phyloP scores from a whole-genome alignment of 1,284 basidiomycete genomes.

The Macrocystidia cucumis region DNA sequence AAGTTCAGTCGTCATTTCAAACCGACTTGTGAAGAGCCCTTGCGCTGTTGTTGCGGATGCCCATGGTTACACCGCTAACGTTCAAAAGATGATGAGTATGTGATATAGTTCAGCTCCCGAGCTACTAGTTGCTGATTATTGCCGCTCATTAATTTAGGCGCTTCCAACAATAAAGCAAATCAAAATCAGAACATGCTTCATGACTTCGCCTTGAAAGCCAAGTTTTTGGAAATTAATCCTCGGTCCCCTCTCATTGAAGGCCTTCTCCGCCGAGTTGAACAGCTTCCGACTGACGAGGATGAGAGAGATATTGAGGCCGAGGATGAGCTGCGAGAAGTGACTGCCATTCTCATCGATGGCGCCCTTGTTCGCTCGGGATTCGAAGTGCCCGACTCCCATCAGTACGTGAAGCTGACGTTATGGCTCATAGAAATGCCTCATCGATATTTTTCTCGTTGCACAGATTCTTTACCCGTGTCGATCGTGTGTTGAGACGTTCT shows the following conservation, averaged over 20 bases:
- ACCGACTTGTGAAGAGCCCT: constrained; percentile 86
- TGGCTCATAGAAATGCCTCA: constrained; percentile 3
- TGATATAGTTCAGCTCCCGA: no score
- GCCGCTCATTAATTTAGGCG: constrained; percentile 25
- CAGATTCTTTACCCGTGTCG: constrained; percentile 87
- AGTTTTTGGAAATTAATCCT: constrained; percentile 91
- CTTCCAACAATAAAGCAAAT: constrained; percentile 44
- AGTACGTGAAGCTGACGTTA: constrained; percentile 38
- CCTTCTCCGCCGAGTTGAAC: constrained; percentile 70
- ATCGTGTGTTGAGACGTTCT: constrained; percentile 80
- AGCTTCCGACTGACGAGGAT: constrained; percentile 51
- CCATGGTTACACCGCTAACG: constrained; percentile 85
- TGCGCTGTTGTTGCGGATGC: constrained; percentile 87
- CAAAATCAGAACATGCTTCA: constrained; percentile 48
- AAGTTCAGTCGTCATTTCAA: constrained; percentile 75
- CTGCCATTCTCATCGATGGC: constrained; percentile 82
- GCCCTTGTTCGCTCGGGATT: constrained; percentile 90
- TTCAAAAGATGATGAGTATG: constrained; percentile 76
- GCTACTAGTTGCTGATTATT: neutral
- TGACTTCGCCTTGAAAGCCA: constrained; percentile 71
- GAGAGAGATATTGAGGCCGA: constrained; percentile 53
- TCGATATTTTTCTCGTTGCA: constrained; percentile 6
- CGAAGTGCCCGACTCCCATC: constrained; percentile 77
- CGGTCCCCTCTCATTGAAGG: constrained; percentile 89
- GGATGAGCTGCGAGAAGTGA: constrained; percentile 64